These are phyloP conservation scores for Wilcoxina mikolae DNA, from an alignment of 495 filamentous ascomycete species.

Conservation along the genomic window DNA sequence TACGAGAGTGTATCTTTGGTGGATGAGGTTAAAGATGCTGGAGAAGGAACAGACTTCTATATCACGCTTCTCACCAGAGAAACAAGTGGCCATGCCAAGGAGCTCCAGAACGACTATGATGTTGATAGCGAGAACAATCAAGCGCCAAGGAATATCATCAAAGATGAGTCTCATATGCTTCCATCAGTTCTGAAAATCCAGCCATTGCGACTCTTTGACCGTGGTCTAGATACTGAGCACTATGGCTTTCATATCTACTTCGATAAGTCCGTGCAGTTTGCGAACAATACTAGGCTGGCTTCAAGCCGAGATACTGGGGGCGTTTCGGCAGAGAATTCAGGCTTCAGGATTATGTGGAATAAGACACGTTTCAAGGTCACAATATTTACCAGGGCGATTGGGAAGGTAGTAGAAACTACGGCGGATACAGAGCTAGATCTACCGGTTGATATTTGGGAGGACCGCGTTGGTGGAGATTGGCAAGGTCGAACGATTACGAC, in stretches of 20 bases:
- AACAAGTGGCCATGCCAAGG: neutral
- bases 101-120: neutral
- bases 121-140: constrained; percentile 25
- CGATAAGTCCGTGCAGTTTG: constrained; percentile 53
- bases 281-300: constrained; percentile 26
- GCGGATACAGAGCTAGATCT: neutral
- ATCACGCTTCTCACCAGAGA: constrained; percentile 36
- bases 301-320: constrained; percentile 53
- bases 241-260: constrained; percentile 92
- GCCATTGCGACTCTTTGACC: constrained; percentile 73
- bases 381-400: constrained; percentile 56
- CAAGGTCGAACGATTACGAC: neutral
- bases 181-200: constrained; percentile 55
- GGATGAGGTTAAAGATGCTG: constrained; percentile 48
- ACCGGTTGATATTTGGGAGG: constrained; percentile 1
- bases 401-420: neutral
- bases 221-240: constrained; percentile 62
- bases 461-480: neutral
- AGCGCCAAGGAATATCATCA: constrained; percentile 26
- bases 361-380: constrained; percentile 76
- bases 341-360: constrained; percentile 59
- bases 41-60: constrained; percentile 57
- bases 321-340: constrained; percentile 42
- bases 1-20: constrained; percentile 11
- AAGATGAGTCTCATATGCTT: constrained; percentile 48